Evolutionary conservation across 345 rosid genomes (phyloP).

Genomic region (Citrus trifoliata): DNA sequence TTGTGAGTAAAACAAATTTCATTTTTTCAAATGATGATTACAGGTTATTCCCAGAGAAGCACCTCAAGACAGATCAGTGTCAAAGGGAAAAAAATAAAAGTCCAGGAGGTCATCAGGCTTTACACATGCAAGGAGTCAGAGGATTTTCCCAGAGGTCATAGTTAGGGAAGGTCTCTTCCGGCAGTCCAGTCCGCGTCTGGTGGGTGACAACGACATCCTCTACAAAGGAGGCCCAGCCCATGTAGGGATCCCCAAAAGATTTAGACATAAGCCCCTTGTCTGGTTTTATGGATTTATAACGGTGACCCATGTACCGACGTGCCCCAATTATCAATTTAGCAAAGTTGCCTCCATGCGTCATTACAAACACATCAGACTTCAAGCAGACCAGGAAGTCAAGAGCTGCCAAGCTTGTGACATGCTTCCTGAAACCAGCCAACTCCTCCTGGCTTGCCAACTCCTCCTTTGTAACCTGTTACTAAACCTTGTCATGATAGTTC

Average conservation of each 20-base stretch:
- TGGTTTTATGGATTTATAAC: conserved; percentile 90
- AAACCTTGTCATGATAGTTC: conserved; percentile 12
- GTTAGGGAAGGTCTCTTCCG: conserved; percentile 99
- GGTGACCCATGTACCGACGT: conserved; percentile 95
- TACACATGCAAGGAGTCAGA: conserved; percentile 98
- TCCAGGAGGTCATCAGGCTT: conserved; percentile 47
- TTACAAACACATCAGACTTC: conserved; percentile 96
- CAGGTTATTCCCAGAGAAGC: not conserved
- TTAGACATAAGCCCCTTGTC: conserved; percentile 99
- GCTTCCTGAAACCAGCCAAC: conserved; percentile 79
- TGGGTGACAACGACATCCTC: conserved; percentile 95
- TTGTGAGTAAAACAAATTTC: conserved; percentile 9
- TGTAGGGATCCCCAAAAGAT: conserved; percentile 97
- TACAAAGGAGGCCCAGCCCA: conserved; percentile 98
- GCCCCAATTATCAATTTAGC: conserved; percentile 98
- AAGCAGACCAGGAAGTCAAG: conserved; percentile 95
- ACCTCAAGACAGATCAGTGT: conserved; percentile 15
- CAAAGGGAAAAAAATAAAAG: not conserved
- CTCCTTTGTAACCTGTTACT: conserved; percentile 89
- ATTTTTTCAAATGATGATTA: conserved; percentile 3
- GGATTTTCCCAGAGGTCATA: conserved; percentile 99
- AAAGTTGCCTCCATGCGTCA: conserved; percentile 99
- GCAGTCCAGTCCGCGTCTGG: conserved; percentile 94
- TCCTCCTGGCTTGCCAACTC: conserved; percentile 83
- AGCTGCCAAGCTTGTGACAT: conserved; percentile 97